Evolutionary conservation across 2,329 filamentous ascomycete species (phyloP).

Genomic region (Alternaria ethzedia): DNA sequence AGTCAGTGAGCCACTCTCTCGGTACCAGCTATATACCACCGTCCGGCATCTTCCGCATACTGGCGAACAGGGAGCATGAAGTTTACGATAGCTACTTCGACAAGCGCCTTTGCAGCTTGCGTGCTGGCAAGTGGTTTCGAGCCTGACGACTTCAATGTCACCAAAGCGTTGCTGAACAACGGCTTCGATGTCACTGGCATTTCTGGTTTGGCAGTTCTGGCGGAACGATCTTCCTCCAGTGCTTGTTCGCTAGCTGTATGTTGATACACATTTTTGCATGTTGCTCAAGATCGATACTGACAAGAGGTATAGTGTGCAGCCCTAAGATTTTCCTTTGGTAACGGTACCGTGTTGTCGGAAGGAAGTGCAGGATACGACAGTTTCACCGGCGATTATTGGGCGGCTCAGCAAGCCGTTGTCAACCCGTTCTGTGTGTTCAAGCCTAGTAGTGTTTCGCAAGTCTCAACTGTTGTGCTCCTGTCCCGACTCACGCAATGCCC

Average conservation of each 20-base stretch:
- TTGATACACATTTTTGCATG: background rate
- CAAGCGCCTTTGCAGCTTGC: constrained; percentile 2
- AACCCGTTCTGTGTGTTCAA: constrained; percentile 39
- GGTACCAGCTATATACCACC: background rate
- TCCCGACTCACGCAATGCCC: constrained; percentile 35
- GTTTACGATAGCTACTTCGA: constrained; percentile 3
- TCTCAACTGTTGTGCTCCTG: constrained; percentile 27
- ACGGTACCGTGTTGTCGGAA: constrained; percentile 17
- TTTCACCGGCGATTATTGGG: constrained; percentile 34
- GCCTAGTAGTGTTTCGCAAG: constrained; percentile 22
- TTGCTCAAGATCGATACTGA: background rate
- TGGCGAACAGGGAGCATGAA: constrained; percentile 11
- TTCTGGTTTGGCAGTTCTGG: constrained; percentile 17
- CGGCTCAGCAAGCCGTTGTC: constrained; percentile 30
- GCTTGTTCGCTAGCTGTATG: constrained; percentile 32
- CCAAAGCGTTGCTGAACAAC: constrained; percentile 22
- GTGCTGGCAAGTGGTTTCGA: constrained; percentile 19
- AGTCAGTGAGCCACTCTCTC: constrained; percentile 1
- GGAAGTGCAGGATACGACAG: constrained; percentile 23
- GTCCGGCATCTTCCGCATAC: background rate
- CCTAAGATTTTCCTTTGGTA: constrained; percentile 19
- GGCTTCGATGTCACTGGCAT: constrained; percentile 25
- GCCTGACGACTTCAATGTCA: constrained; percentile 24
- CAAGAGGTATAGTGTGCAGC: constrained; percentile 22
- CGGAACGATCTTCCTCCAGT: constrained; percentile 6